These are phyloP conservation scores for Lachancea mirantina DNA, from an alignment of 805 yeast species.

Conservation along the genomic window DNA sequence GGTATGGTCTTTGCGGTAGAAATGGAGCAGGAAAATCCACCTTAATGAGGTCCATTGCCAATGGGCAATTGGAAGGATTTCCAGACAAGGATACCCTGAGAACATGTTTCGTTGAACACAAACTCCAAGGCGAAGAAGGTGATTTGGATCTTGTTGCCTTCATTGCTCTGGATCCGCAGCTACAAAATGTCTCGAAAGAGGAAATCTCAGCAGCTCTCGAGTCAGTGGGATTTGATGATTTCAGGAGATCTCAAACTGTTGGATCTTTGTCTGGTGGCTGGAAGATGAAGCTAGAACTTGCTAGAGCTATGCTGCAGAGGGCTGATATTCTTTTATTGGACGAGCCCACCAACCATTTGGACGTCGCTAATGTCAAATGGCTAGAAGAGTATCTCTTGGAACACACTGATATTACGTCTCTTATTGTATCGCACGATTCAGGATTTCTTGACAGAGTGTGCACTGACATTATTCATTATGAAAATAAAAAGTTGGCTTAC, in stretches of 20 bases:
- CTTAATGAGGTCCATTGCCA: slow-evolving; percentile 91
- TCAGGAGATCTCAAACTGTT: slow-evolving; percentile 81
- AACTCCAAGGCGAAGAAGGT: slow-evolving; percentile 90
- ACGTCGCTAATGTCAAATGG: slow-evolving; percentile 91
- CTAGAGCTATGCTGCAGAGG: slow-evolving; percentile 97
- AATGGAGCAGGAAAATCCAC: slow-evolving; percentile 99
- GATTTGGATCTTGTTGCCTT: slow-evolving; percentile 82
- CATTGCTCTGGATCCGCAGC: slow-evolving; percentile 83
- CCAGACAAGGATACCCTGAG: slow-evolving; percentile 80
- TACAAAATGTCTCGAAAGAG: slow-evolving; percentile 51
- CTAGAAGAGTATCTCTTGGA: slow-evolving; percentile 76
- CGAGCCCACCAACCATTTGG: slow-evolving; percentile 98
- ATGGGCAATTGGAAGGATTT: slow-evolving; percentile 96
- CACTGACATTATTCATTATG: slow-evolving; percentile 95
- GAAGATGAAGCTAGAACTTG: slow-evolving; percentile 97
- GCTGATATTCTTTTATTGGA: slow-evolving; percentile 92
- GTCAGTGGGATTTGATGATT: slow-evolving; percentile 87
- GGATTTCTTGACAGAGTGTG: slow-evolving; percentile 93
- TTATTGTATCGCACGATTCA: slow-evolving; percentile 96
- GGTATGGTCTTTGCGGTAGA: slow-evolving; percentile 97
- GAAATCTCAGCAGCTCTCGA: slow-evolving; percentile 72
- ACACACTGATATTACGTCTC: slow-evolving; percentile 82
- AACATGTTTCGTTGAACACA: slow-evolving; percentile 96
- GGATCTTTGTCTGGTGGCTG: slow-evolving; percentile 98
- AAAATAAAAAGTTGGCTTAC: slow-evolving; percentile 86